A percentile compares a stretch with the other conserved stretches of the same genome.
These are phyloP conservation scores for Pyrus communis DNA, from an alignment of 306 rosid genomes.

Conservation along the genomic window DNA sequence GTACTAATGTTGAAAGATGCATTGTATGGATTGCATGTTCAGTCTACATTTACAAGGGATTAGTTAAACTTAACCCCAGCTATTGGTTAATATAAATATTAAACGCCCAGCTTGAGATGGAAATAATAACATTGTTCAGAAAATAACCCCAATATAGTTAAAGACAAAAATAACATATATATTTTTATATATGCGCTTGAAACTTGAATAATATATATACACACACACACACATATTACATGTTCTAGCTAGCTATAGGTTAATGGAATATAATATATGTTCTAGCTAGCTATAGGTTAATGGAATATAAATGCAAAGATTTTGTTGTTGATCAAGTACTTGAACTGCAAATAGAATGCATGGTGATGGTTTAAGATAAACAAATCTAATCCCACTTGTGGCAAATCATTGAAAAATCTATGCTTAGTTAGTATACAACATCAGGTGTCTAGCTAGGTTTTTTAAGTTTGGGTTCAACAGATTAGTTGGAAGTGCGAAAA, in stretches of 20 bases:
- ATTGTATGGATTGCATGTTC: constrained; percentile 1
- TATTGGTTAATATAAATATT: neutral
- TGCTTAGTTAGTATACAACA: neutral
- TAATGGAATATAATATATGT: neutral
- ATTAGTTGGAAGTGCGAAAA: neutral
- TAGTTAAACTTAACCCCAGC: neutral
- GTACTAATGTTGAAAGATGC: constrained; percentile 3
- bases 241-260: neutral
- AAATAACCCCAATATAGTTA: constrained; percentile 6
- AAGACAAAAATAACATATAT: neutral
- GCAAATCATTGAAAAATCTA: neutral
- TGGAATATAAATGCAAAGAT: constrained; percentile 2
- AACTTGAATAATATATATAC: neutral
- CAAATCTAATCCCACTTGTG: constrained; percentile 1
- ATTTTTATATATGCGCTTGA: neutral
- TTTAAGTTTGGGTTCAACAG: neutral
- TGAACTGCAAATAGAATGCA: neutral
- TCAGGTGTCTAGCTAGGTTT: neutral
- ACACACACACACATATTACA: no score
- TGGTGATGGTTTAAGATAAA: neutral
- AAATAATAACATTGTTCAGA: neutral
- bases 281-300: neutral
- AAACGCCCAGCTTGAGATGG: neutral
- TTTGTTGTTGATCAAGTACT: constrained; percentile 7
- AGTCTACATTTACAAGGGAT: neutral